Conservation (phyloP, 345 rosid species). For the Eucalyptus virginea region DNA sequence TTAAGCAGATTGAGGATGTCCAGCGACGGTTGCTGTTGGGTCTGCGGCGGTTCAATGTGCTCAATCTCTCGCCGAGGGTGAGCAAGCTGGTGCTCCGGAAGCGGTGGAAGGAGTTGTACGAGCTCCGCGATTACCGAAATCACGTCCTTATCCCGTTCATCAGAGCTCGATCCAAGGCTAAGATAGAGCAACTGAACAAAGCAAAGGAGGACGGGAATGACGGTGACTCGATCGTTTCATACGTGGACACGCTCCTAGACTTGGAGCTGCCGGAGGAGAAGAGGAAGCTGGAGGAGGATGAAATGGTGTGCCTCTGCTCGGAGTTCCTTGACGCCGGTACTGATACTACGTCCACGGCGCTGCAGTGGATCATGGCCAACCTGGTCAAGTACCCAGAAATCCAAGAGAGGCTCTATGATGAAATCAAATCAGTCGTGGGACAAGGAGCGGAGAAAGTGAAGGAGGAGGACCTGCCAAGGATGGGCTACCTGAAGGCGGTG, state of each 20-base stretch:
- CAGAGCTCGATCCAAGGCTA: not conserved
- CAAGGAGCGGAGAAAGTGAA: not conserved
- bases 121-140: not conserved
- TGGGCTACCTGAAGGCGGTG: not conserved
- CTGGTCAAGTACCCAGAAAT: not conserved
- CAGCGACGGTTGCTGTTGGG: not conserved
- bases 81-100: not conserved
- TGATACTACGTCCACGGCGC: not conserved
- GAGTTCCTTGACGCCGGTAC: not conserved
- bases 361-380: constrained; percentile 5
- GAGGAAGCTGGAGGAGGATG: not conserved
- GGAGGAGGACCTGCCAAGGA: not conserved
- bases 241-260: not conserved
- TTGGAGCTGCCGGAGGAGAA: not conserved
- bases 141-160: not conserved
- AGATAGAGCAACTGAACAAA: not conserved
- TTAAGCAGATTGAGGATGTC: not conserved
- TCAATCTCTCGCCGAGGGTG: not conserved
- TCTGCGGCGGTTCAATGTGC: not conserved
- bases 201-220: not conserved
- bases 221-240: not conserved
- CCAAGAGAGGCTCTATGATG: not conserved
- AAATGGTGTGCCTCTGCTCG: not conserved
- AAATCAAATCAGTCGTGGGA: not conserved
- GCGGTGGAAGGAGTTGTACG: not conserved